Base-by-base conservation (phyloP, 1,284 basidiomycete genomes). In the Leccinum fuscescens region DNA sequence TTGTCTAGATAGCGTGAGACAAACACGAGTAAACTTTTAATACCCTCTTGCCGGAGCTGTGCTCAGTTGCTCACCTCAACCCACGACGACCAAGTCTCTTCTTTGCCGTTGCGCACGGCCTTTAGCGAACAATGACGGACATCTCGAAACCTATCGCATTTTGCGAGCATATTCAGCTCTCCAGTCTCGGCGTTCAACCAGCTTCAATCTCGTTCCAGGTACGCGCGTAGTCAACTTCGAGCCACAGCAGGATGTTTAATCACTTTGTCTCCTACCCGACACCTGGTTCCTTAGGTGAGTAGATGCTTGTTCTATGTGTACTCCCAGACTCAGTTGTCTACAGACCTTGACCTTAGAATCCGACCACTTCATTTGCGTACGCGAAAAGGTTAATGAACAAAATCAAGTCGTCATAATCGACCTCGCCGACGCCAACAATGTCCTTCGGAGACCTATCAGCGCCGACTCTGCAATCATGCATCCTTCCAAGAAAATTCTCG, bases 381-480 rank as follows among this genome's bases (percentile, higher is more conserved):
- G 93, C 60, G 93, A 95, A 80, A 92, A 92, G 77, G 82, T 91
- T 72, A 89, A 90, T 69, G 94, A 94, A 67, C 89, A 92, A 72
- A 94, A 96, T 78, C 94, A 97, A 79, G 95, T 98, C 65, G 94
- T 97, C 74, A 98, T 98, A 73, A 92, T 98, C 72, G 95, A 97
- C 86, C 88, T 98, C 65, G 82, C 90, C 61, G 93, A 98, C 76
- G 92, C 94, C 72, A 96, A 96, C 80, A 94, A 96, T 88, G 89
- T 98, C 68, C 88, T 98, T 67, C 89, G 97, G 67, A 83, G 97
- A 73, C 97, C 97, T 61, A 99, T 99, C 74, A 94, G 93, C 24
- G 97, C 86, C 15, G 97, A 99, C 77, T 96, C 93, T 60, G 96
- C 97, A 65, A 98, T 99, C 72, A 99, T 99, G 96, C 96, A 98